Evolutionary conservation across 441 rosid genomes (phyloP).

Genomic region (Populus hybrid): DNA sequence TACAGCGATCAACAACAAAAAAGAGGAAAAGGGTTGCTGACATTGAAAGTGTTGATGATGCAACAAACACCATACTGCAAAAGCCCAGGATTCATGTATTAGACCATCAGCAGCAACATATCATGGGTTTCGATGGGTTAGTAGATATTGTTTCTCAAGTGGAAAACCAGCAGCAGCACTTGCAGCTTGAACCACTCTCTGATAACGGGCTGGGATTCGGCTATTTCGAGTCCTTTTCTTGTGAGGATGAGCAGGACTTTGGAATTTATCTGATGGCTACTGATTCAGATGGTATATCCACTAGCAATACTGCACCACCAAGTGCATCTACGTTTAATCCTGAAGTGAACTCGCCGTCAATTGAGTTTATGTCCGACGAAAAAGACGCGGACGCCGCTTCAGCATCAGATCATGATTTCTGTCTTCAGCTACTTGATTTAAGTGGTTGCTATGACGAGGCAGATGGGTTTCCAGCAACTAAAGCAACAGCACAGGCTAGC

Average conservation of each 20-base stretch:
- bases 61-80: not conserved
- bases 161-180: not conserved
- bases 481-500: not conserved
- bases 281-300: not conserved
- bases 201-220: not conserved
- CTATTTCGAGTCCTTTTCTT: not conserved
- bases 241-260: not conserved
- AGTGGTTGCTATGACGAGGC: not conserved
- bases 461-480: not conserved
- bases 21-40: not conserved
- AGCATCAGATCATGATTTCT: not conserved
- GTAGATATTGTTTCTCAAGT: not conserved
- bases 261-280: not conserved
- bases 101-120: not conserved
- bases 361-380: too few species aligned
- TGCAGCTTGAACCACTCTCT: not conserved
- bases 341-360: too few species aligned
- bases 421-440: not conserved
- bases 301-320: not conserved
- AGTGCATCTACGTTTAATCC: not conserved
- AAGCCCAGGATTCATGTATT: not conserved
- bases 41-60: not conserved
- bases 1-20: not conserved
- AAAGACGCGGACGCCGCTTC: not conserved
- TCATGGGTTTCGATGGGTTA: not conserved